Evolutionary conservation across 1,284 basidiomycete species (phyloP).

Genomic region (Clitocybe nebularis): DNA sequence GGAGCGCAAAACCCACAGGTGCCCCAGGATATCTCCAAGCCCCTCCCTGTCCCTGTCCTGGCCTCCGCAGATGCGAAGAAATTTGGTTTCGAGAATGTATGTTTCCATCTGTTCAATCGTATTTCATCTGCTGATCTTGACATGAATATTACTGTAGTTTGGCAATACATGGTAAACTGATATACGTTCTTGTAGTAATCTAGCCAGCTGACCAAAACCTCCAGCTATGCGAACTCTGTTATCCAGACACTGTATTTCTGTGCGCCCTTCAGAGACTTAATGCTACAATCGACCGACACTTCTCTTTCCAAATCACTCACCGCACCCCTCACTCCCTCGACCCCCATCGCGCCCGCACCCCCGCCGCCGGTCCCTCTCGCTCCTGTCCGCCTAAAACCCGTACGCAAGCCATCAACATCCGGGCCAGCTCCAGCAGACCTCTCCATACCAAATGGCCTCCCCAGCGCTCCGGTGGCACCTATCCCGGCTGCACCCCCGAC

Average conservation of each 20-base stretch:
- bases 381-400: conserved; percentile 41
- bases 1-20: conserved; percentile 16
- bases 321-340: conserved; percentile 14
- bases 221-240: conserved; percentile 95
- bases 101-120: conserved; percentile 28
- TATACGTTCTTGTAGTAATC: not conserved
- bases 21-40: conserved; percentile 25
- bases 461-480: conserved; percentile 21
- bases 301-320: conserved; percentile 16
- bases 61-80: conserved; percentile 69
- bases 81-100: conserved; percentile 91
- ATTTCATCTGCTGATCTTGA: no score
- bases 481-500: conserved; percentile 69
- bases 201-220: conserved; percentile 9
- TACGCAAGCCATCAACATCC: conserved; percentile 41
- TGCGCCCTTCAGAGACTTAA: conserved; percentile 43
- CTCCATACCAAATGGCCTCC: conserved; percentile 21
- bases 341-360: conserved; percentile 14
- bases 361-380: conserved; percentile 25
- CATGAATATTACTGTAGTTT: conserved; percentile 23
- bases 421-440: conserved; percentile 23
- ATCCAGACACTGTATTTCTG: conserved; percentile 88
- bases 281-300: conserved; percentile 38
- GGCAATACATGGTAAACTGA: conserved; percentile 25
- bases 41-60: conserved; percentile 29